These are phyloP conservation scores for Ceratocystiopsis brevicomis DNA, from an alignment of 2,329 filamentous ascomycete species.

Conservation along the genomic window DNA sequence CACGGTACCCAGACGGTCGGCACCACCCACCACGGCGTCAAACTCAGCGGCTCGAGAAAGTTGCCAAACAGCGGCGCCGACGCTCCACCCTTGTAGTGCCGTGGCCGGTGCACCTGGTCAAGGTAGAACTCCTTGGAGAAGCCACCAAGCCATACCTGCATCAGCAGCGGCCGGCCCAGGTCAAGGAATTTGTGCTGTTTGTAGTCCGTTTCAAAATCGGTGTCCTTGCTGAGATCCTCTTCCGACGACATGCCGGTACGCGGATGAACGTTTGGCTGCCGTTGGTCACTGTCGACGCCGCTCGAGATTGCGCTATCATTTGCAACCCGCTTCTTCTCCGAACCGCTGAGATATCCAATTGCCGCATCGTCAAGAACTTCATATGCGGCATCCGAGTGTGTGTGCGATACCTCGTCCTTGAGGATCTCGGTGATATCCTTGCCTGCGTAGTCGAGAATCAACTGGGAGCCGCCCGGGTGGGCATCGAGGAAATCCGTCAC, in stretches of 20 bases:
- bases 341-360: conserved; percentile 53
- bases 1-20: conserved; percentile 72
- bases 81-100: conserved; percentile 84
- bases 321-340: conserved; percentile 33
- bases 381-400: conserved; percentile 83
- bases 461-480: conserved; percentile 75
- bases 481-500: conserved; percentile 78
- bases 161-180: conserved; percentile 62
- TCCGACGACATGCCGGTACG: conserved; percentile 77
- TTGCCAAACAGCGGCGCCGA: conserved; percentile 94
- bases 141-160: conserved; percentile 72
- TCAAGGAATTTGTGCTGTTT: conserved; percentile 89
- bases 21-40: conserved; percentile 87
- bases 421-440: conserved; percentile 72
- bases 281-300: conserved; percentile 8
- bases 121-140: conserved; percentile 95
- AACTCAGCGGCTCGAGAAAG: conserved; percentile 90
- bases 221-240: conserved; percentile 74
- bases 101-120: conserved; percentile 83
- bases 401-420: conserved; percentile 64
- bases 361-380: conserved; percentile 79
- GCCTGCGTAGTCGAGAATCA: conserved; percentile 78
- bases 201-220: conserved; percentile 58
- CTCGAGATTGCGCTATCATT: conserved; percentile 16
- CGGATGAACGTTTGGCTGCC: conserved; percentile 24